Evolutionary conservation across 2,329 filamentous ascomycete genomes (phyloP), one percentile per base, ranked within the genome.

Genomic region (Mycosphaerella arachidis): DNA sequence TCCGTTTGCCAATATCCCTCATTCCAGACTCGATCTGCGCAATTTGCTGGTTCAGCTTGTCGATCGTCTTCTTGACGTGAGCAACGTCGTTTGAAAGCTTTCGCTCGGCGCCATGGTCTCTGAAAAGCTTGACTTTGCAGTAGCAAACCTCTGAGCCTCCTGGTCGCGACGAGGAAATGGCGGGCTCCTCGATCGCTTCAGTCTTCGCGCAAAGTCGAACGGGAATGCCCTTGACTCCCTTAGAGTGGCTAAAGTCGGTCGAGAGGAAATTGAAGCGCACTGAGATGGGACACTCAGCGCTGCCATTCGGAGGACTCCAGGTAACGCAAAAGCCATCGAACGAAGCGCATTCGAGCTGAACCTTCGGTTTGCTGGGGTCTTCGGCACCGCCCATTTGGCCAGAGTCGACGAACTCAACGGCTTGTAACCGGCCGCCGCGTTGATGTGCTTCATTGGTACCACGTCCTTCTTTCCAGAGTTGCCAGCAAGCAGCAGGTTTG

Each of bases 231-330:
- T 97, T 99, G 53, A 99, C 94, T 50, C 94, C 94, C 72, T 99
- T 99, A 9, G 94, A 97, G 72, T 97, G 94, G 74, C 93, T 97
- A 73, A 97, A 99, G 73, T 99, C 94, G 8, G 94, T 99, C 0
- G 94, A 99, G 0, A 99, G 81, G 72, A 99, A 99, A 77, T 99
- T 99, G 81, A 97, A 99, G 50, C 94, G 90, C 12, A 97, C 91
- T 8, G 92, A 89, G 58, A 99, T 86, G 53, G 86, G 90, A 73
- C 92, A 94, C 68, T 97, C 92, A 53, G 86, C 87, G 46, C 83
- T 75, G 4, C 86, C 88, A 0, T 91, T 88, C 0, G 87, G 90
- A 31, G 73, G 71, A 45, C 64, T 74, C 93, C 93, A 97, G 6
- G 87, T 84, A 4, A 97, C 91, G 6, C 88, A 93, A 73, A 97